Conservation (phyloP, 1,284 basidiomycete species). For the Tilletia walkeri region DNA sequence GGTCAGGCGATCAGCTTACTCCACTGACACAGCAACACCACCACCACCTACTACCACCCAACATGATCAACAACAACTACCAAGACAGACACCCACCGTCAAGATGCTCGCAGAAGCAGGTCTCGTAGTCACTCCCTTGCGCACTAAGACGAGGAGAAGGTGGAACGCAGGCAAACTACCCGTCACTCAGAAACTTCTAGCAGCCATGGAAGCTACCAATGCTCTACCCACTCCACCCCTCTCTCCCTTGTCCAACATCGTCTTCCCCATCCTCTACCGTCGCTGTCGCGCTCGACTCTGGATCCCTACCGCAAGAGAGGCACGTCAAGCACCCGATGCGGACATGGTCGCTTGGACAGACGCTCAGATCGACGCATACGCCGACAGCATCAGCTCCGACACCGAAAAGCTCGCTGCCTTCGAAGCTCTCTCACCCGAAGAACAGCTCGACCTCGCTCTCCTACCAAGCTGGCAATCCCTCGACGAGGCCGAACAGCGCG, state of each 20-base stretch:
- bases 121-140: neutral
- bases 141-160: neutral
- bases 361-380: neutral
- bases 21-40: neutral
- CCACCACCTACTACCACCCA: neutral
- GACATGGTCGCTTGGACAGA: slow-evolving; percentile 9
- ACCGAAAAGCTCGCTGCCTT: neutral
- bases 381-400: neutral
- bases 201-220: neutral
- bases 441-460: slow-evolving; percentile 14
- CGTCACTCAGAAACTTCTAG: neutral
- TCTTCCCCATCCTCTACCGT: slow-evolving; percentile 1
- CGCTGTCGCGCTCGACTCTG: neutral
- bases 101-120: slow-evolving; percentile 16
- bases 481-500: neutral
- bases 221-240: neutral
- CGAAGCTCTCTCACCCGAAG: neutral
- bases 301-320: neutral
- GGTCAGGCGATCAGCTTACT: too few species aligned
- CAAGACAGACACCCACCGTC: neutral
- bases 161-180: neutral
- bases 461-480: slow-evolving; percentile 2
- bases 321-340: neutral
- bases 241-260: neutral
- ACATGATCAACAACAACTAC: too few species aligned